Conservation (phyloP, 2,329 filamentous ascomycete genomes). For the Bertia moriformis region DNA sequence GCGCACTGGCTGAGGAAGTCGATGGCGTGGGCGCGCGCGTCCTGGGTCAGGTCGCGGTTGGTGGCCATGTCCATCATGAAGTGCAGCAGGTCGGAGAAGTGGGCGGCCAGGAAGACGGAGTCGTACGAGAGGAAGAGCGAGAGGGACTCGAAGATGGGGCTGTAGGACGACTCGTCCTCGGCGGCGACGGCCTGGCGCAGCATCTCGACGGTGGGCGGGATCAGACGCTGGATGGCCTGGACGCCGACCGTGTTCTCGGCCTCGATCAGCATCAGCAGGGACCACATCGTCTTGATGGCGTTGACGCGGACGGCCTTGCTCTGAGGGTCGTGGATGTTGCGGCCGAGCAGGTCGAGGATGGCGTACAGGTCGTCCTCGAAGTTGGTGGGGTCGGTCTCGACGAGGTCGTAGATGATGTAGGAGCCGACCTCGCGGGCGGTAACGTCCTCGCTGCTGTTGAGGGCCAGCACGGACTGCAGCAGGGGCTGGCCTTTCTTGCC, state of each 20-base stretch:
- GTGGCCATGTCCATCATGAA: constrained; percentile 85
- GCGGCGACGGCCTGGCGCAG: constrained; percentile 70
- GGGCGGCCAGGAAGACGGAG: constrained; percentile 64
- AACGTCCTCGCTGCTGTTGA: constrained; percentile 60
- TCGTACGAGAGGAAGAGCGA: constrained; percentile 88
- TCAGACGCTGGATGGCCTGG: constrained; percentile 60
- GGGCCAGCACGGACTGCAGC: constrained; percentile 63
- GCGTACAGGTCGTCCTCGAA: constrained; percentile 70
- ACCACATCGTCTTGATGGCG: constrained; percentile 78
- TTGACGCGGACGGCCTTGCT: constrained; percentile 89
- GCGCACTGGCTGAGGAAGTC: constrained; percentile 88
- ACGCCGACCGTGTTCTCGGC: constrained; percentile 66
- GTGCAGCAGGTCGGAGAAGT: constrained; percentile 77
- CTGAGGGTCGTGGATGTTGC: constrained; percentile 78
- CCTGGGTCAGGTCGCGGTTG: constrained; percentile 66
- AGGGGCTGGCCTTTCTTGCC: constrained; percentile 41
- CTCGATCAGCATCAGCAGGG: constrained; percentile 75
- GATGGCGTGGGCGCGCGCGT: constrained; percentile 76
- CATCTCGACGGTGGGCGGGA: constrained; percentile 79
- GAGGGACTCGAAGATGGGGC: constrained; percentile 90
- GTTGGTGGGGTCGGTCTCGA: constrained; percentile 74
- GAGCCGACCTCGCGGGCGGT: constrained; percentile 78
- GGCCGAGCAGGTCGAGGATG: constrained; percentile 69
- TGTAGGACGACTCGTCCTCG: constrained; percentile 72
- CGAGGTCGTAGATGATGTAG: constrained; percentile 81